Evolutionary conservation across 441 rosid genomes (phyloP), one percentile per base, ranked within the genome.

Genomic region (Pelargonium exstipulatum): DNA sequence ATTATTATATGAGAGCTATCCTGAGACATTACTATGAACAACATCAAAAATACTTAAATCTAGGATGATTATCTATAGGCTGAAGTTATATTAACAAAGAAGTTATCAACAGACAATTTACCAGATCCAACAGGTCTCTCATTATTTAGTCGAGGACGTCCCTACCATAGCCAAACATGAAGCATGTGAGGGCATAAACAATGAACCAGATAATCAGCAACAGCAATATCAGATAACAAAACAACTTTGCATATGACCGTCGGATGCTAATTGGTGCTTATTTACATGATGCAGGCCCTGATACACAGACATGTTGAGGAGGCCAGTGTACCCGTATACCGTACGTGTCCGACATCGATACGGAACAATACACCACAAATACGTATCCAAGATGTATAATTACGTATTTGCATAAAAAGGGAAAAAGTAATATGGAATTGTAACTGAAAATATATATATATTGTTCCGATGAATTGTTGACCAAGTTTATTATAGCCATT

Each of bases 81-180:
- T 5, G 62, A 55, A 55, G 62, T 8, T 55, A 18, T 17, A 17
- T 55, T 16, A 55, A 55, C 18, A n/a, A 48, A 9, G 20, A 67
- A 66, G 42, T 42, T 24, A 73, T 22, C 45, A 62, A 67, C 62
- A 35, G 62, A 67, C 62, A 16, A 46, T 48, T 51, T 75, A 78
- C 79, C 82, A 20, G 69, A 40, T 66, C 65, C 55, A 16, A 18
- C 40, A 37, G 70, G 61, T 67, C 17, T 70, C 67, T 72, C 79
- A 63, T 35, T 63, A 65, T 46, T 75, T 12, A 71, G 55, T 46
- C 64, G 77, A 72, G 71, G 65, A 53, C 8, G 76, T 66, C 72
- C 82, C 82, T 78, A 76, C 43, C 72, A 66, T 57, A 49, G 29
- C 51, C 67, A 76, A 64, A 62, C 74, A 65, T 69, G 49, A 26